Evolutionary conservation across 495 filamentous ascomycete genomes (phyloP).

Genomic region (Astrothelium subdiscretum): DNA sequence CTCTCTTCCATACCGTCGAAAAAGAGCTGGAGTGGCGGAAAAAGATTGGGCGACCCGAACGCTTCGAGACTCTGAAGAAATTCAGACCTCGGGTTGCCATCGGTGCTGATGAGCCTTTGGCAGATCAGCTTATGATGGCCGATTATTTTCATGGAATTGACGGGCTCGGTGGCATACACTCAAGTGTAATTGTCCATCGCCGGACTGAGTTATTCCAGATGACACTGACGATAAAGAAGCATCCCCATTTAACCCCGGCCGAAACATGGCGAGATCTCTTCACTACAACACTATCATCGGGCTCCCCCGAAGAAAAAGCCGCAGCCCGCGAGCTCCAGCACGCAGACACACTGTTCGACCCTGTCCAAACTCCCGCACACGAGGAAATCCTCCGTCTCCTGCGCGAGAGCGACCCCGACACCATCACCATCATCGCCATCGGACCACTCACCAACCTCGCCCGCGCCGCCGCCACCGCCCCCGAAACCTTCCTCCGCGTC

Average conservation of each 20-base stretch:
- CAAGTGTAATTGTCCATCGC: conserved; percentile 42
- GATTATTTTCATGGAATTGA: conserved; percentile 92
- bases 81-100: conserved; percentile 75
- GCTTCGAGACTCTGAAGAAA: conserved; percentile 55
- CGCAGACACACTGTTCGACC: conserved; percentile 45
- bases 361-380: conserved; percentile 60
- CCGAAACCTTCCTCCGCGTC: conserved; percentile 72
- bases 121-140: conserved; percentile 68
- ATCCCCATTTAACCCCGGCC: conserved; percentile 72
- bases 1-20: conserved; percentile 86
- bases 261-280: conserved; percentile 84
- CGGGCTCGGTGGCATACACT: conserved; percentile 83
- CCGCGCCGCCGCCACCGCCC: conserved; percentile 71
- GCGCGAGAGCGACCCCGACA: conserved; percentile 63
- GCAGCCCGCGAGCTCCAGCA: conserved; percentile 28
- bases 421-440: conserved; percentile 78
- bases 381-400: conserved; percentile 77
- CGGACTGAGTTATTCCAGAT: background rate
- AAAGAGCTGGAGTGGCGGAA: conserved; percentile 79
- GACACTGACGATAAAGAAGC: conserved; percentile 28
- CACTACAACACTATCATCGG: conserved; percentile 35
- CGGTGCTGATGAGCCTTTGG: conserved; percentile 73
- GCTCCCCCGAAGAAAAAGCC: conserved; percentile 25
- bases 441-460: conserved; percentile 90
- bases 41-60: conserved; percentile 47